phyloP scores from a whole-genome alignment of 2,329 filamentous ascomycete genomes.

The Annulohypoxylon truncatum region DNA sequence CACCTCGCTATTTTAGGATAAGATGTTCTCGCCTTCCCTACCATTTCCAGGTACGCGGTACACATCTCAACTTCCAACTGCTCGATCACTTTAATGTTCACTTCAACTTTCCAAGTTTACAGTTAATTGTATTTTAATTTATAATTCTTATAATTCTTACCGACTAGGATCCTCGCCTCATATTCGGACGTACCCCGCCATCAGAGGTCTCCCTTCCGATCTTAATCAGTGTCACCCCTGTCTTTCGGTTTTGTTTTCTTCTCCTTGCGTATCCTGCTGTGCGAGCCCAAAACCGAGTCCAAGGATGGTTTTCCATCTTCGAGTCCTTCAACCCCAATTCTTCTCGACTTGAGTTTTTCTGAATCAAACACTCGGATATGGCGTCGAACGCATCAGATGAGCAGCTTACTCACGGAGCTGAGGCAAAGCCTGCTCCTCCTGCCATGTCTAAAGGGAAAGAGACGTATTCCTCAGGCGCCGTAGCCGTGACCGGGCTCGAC shows the following conservation, averaged over 20 bases:
- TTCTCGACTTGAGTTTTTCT: background rate
- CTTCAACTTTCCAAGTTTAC: background rate
- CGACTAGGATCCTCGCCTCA: background rate
- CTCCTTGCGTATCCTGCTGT: background rate
- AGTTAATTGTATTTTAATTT: background rate
- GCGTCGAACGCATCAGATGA: constrained; percentile 24
- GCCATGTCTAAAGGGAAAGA: constrained; percentile 20
- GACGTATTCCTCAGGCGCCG: background rate
- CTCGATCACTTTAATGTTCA: background rate
- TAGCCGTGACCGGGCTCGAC: background rate
- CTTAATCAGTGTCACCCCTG: constrained; percentile 23
- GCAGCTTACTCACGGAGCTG: constrained; percentile 8
- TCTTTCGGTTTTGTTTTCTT: constrained; percentile 20
- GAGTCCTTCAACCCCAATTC: background rate
- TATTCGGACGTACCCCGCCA: background rate
- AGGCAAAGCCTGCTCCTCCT: constrained; percentile 8
- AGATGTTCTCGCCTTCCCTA: background rate
- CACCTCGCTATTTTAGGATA: constrained; percentile 12
- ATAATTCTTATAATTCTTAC: background rate
- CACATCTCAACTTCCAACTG: background rate
- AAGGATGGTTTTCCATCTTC: constrained; percentile 1
- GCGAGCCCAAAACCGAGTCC: background rate
- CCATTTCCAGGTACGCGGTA: constrained; percentile 7
- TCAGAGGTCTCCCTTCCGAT: constrained; percentile 10
- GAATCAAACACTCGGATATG: constrained; percentile 16